A percentile compares a stretch with the other conserved stretches of the same genome.
phyloP scores from a whole-genome alignment of 2,329 filamentous ascomycete species.

The Paecilomyces dactylethromorphus region DNA sequence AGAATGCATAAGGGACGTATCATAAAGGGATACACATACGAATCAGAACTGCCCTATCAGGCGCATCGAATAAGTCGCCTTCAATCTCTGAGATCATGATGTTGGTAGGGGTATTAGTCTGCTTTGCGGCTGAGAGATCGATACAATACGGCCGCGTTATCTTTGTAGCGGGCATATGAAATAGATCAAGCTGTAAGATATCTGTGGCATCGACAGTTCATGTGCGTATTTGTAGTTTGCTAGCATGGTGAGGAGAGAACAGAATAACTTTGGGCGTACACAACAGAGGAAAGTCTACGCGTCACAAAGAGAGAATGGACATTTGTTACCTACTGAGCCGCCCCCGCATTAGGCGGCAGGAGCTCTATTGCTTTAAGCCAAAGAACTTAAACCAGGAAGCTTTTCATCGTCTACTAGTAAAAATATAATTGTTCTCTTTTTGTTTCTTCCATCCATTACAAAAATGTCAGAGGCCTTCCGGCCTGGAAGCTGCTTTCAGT shows the following conservation, averaged over 20 bases:
- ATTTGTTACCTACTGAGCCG: neutral
- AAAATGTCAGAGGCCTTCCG: neutral
- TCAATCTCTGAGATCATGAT: slow-evolving; percentile 21
- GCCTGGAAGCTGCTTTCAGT: too few relatives aligned
- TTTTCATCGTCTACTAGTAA: neutral
- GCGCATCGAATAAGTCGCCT: slow-evolving; percentile 50
- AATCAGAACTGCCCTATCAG: slow-evolving; percentile 44
- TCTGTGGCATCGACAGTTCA: neutral
- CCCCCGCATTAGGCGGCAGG: too few relatives aligned
- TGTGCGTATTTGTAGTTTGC: neutral
- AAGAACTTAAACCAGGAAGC: too few relatives aligned
- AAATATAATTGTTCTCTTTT: neutral
- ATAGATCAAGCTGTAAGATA: neutral
- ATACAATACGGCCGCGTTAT: neutral
- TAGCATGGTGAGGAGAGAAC: too few relatives aligned
- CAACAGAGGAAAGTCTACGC: neutral
- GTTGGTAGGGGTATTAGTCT: neutral
- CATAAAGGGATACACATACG: slow-evolving; percentile 26
- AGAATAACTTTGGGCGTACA: neutral
- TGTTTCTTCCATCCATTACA: neutral
- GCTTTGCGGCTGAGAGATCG: neutral
- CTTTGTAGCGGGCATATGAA: too few relatives aligned
- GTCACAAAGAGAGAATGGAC: neutral
- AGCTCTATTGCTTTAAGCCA: too few relatives aligned
- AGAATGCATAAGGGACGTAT: neutral